Evolutionary conservation across 2,329 filamentous ascomycete genomes (phyloP).

Genomic region (Trichoderma sp.): DNA sequence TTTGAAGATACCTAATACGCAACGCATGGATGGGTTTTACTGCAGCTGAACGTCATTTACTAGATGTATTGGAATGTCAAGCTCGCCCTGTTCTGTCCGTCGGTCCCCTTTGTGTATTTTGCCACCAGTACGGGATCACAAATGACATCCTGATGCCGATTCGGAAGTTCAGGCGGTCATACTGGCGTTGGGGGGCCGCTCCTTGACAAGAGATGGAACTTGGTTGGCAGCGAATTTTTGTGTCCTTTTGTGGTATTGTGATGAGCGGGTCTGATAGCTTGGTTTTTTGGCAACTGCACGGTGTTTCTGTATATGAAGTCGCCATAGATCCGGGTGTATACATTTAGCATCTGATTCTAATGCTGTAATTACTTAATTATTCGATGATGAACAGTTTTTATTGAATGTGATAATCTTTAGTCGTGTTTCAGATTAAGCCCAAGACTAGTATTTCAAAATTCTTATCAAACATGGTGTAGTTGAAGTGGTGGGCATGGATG

Average conservation of each 20-base stretch:
- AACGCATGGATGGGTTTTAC: slow-evolving; percentile 1
- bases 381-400: not conserved
- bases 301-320: slow-evolving; percentile 27
- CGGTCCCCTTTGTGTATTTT: not conserved
- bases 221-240: not conserved
- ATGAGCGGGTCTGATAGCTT: slow-evolving; percentile 12
- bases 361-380: slow-evolving; percentile 40
- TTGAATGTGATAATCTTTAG: not conserved
- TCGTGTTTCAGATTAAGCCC: not conserved
- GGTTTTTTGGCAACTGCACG: slow-evolving; percentile 13
- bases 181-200: not conserved
- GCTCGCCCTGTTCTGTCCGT: not conserved
- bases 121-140: not conserved
- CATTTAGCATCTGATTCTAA: slow-evolving; percentile 41
- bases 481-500: not conserved
- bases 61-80: slow-evolving; percentile 13
- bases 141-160: slow-evolving; percentile 3
- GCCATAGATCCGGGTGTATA: slow-evolving; percentile 29
- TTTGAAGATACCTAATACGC: not conserved
- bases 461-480: not conserved
- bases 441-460: not conserved
- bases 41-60: slow-evolving; percentile 3
- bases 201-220: not conserved
- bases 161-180: slow-evolving; percentile 2
- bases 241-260: slow-evolving; percentile 17